Percentiles rank a stretch among this genome's conserved stretches.
phyloP scores from a whole-genome alignment of 805 yeast species.

The Pichia kluyveri region DNA sequence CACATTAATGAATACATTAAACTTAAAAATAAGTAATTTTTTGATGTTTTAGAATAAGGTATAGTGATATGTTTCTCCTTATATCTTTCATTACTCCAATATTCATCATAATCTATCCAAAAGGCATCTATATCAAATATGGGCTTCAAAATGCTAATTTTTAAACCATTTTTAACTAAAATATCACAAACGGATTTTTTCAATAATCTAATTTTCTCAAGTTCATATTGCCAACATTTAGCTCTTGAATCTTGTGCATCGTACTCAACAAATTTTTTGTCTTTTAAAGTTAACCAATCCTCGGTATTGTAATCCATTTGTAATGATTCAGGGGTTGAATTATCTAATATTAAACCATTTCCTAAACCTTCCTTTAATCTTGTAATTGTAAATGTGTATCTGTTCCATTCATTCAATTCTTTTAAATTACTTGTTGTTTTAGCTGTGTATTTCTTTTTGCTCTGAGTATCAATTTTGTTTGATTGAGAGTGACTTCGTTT shows the following conservation, averaged over 20 bases:
- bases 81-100: constrained; percentile 18
- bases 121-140: constrained; percentile 52
- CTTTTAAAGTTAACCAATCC: constrained; percentile 19
- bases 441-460: neutral
- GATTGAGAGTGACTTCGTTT: no score
- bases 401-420: constrained; percentile 15
- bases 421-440: neutral
- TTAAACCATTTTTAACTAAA: constrained; percentile 15
- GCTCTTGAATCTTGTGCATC: constrained; percentile 15
- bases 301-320: constrained; percentile 22
- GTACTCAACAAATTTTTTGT: constrained; percentile 7
- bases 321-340: neutral
- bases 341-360: constrained; percentile 17
- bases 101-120: constrained; percentile 50
- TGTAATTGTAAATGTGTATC: constrained; percentile 18
- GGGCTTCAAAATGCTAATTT: constrained; percentile 27
- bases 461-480: neutral
- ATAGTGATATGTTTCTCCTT: constrained; percentile 20
- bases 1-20: constrained; percentile 25
- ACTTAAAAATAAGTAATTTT: constrained; percentile 22
- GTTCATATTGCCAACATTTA: constrained; percentile 22
- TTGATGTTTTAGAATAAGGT: constrained; percentile 17
- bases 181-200: constrained; percentile 16
- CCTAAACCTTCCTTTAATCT: constrained; percentile 18
- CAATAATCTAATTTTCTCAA: constrained; percentile 12